phyloP scores from a whole-genome alignment of 768 basidiomycete genomes.

The Boletus tomentosulus region DNA sequence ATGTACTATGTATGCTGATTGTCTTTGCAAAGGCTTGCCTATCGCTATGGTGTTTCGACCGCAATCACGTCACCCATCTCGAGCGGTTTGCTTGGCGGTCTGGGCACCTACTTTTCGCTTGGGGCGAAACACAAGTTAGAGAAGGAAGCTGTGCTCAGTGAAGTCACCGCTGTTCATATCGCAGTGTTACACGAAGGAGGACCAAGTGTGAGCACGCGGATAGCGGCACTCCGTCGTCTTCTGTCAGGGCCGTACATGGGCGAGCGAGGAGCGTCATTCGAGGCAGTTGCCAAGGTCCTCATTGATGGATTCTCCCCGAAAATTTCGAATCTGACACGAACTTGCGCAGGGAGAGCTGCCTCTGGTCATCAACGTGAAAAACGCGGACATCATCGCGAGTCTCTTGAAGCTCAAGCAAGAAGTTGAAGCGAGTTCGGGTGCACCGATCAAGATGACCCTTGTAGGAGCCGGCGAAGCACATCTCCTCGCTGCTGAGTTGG shows the following conservation, averaged over 20 bases:
- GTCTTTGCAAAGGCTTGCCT: constrained; percentile 51
- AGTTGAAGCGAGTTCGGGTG: constrained; percentile 37
- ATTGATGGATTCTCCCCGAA: background rate
- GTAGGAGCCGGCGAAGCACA: constrained; percentile 56
- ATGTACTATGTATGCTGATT: constrained; percentile 3
- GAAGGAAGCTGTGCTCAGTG: constrained; percentile 59
- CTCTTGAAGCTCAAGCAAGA: constrained; percentile 58
- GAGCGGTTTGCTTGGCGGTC: constrained; percentile 54
- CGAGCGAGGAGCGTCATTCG: constrained; percentile 30
- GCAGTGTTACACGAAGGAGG: constrained; percentile 28
- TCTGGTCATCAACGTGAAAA: constrained; percentile 63
- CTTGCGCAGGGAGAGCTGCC: constrained; percentile 48
- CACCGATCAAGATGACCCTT: constrained; percentile 44
- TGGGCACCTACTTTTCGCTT: constrained; percentile 58
- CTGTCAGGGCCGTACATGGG: constrained; percentile 34
- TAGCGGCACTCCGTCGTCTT: constrained; percentile 49
- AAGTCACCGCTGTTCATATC: constrained; percentile 64
- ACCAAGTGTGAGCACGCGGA: constrained; percentile 59
- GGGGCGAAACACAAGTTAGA: constrained; percentile 58
- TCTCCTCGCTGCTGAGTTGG: constrained; percentile 42
- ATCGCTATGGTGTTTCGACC: constrained; percentile 68
- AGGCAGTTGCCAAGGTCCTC: constrained; percentile 34
- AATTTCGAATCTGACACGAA: constrained; percentile 5
- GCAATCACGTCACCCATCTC: constrained; percentile 59
- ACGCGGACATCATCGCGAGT: constrained; percentile 72